Percentiles rank a stretch among this genome's conserved stretches.
These are phyloP conservation scores for Volvox africanus DNA, from an alignment of 139 green algal genomes.

Conservation along the genomic window DNA sequence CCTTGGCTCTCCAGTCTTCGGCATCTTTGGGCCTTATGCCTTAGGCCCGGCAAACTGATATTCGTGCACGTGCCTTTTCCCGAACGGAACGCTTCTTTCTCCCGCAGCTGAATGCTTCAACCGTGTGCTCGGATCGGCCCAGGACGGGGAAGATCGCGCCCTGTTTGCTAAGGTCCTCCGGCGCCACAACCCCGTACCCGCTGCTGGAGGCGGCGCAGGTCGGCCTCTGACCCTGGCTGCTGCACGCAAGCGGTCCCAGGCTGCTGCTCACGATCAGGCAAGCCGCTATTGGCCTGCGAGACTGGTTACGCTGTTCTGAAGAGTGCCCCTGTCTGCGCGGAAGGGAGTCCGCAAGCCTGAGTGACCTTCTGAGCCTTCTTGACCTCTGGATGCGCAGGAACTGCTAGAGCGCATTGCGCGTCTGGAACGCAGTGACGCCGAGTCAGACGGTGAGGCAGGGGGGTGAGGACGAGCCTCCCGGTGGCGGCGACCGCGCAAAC, in stretches of 20 bases:
- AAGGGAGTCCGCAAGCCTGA: too few species aligned
- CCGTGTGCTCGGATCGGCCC: constrained; percentile 7
- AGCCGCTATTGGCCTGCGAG: neutral
- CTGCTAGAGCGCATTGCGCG: constrained; percentile 18
- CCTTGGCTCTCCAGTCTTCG: neutral
- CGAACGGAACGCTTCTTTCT: too few species aligned
- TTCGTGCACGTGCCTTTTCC: too few species aligned
- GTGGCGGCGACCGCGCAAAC: too few species aligned
- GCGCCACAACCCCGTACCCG: neutral
- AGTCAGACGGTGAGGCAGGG: constrained; percentile 2
- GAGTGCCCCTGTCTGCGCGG: too few species aligned
- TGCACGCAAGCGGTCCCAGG: constrained; percentile 51
- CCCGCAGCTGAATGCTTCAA: constrained; percentile 41
- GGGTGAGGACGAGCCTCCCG: neutral
- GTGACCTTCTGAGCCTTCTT: neutral
- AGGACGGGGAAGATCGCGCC: neutral
- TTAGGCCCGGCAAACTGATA: neutral
- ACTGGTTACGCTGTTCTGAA: too few species aligned
- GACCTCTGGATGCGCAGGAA: constrained; percentile 1
- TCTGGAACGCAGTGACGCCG: neutral
- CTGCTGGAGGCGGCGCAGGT: neutral
- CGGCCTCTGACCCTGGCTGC: constrained; percentile 48
- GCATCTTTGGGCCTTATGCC: neutral
- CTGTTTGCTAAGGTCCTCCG: constrained; percentile 2
- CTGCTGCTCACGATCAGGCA: constrained; percentile 32